These are phyloP conservation scores for Pichia sp. DNA, from an alignment of 1,139 yeast species.

Conservation along the genomic window DNA sequence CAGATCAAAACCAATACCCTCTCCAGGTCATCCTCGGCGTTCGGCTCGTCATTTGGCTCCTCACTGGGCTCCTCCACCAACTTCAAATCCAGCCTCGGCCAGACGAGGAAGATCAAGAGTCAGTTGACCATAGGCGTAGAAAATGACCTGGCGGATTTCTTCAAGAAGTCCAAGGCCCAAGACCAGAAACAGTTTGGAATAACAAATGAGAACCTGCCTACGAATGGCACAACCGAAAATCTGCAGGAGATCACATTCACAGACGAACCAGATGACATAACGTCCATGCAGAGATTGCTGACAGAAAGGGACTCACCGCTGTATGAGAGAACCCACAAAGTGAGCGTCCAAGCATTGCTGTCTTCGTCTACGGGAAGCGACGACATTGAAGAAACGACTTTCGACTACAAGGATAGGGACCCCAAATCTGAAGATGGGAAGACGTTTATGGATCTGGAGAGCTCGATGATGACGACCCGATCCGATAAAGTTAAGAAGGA, in stretches of 20 bases:
- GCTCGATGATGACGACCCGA: slow-evolving; percentile 6
- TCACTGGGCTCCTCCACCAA: neutral
- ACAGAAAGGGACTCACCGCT: slow-evolving; percentile 27
- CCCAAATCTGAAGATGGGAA: neutral
- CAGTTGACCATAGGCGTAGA: slow-evolving; percentile 15
- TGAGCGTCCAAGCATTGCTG: slow-evolving; percentile 11
- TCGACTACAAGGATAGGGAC: slow-evolving; percentile 14
- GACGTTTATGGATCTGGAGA: slow-evolving; percentile 11
- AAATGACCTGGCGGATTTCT: slow-evolving; percentile 16
- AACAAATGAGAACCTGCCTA: neutral
- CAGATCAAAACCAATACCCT: neutral
- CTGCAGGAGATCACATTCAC: slow-evolving; percentile 11
- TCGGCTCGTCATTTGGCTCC: slow-evolving; percentile 6
- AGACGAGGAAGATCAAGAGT: slow-evolving; percentile 12
- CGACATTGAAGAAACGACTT: slow-evolving; percentile 17
- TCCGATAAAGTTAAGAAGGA: neutral
- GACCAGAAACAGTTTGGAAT: slow-evolving; percentile 15
- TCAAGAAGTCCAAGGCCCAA: slow-evolving; percentile 15
- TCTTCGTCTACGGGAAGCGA: slow-evolving; percentile 15
- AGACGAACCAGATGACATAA: slow-evolving; percentile 9
- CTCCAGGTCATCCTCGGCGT: slow-evolving; percentile 12
- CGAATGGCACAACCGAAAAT: neutral
- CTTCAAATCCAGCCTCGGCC: neutral
- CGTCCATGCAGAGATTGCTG: slow-evolving; percentile 18
- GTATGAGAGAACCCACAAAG: slow-evolving; percentile 17